phyloP scores from a whole-genome alignment of 164 flowering plant species.

The Santalum album region DNA sequence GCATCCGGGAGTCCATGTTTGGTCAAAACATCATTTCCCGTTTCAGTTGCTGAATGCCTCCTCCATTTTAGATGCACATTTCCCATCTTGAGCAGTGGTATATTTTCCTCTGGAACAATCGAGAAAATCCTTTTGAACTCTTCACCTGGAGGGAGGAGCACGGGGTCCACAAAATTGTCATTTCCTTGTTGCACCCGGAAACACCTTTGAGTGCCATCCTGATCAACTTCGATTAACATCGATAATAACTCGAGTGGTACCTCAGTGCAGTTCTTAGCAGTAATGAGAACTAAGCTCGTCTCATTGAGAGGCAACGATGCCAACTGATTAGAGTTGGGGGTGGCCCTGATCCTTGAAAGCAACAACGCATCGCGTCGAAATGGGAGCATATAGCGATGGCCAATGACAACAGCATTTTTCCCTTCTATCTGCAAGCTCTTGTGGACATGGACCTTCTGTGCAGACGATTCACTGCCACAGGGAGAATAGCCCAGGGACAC shows the following conservation, averaged over 20 bases:
- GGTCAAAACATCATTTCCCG: constrained; percentile 33
- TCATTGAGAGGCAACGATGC: constrained; percentile 51
- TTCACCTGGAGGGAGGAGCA: constrained; percentile 67
- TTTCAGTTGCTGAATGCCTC: constrained; percentile 27
- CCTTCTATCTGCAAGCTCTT: constrained; percentile 95
- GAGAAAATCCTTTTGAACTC: constrained; percentile 73
- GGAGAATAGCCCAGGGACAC: constrained; percentile 79
- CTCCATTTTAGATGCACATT: constrained; percentile 60
- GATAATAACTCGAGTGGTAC: constrained; percentile 61
- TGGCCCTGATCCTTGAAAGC: constrained; percentile 48
- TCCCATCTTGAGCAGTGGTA: constrained; percentile 40
- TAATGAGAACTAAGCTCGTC: constrained; percentile 49
- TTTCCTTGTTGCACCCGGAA: constrained; percentile 28
- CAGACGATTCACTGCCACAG: constrained; percentile 30
- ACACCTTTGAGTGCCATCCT: constrained; percentile 18
- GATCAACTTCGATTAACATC: constrained; percentile 47
- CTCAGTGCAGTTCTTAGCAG: constrained; percentile 69
- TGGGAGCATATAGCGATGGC: constrained; percentile 64
- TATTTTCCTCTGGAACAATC: constrained; percentile 35
- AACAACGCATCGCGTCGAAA: constrained; percentile 65
- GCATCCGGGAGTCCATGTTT: constrained; percentile 64
- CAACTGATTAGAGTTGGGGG: constrained; percentile 28
- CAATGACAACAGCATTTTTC: constrained; percentile 44
- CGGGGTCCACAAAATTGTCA: constrained; percentile 20
- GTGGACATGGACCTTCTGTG: constrained; percentile 73